A percentile compares a stretch with the other conserved stretches of the same genome.
These are phyloP conservation scores for Fraxinus velutina DNA, from an alignment of 305 asterid species.

Conservation along the genomic window DNA sequence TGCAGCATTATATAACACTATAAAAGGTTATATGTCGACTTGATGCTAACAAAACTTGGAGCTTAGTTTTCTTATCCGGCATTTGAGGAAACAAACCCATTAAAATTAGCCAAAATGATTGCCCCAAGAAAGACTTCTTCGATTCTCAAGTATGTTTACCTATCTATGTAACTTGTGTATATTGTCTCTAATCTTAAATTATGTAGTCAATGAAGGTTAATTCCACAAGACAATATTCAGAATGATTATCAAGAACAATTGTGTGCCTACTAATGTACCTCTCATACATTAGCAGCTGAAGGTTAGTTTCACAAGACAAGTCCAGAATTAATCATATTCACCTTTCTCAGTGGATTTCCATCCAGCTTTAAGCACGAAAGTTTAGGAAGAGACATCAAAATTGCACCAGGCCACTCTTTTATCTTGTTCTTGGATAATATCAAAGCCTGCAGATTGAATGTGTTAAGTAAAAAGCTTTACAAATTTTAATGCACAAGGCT, in stretches of 20 bases:
- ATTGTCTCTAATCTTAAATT: not conserved
- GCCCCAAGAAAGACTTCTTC: constrained; percentile 11
- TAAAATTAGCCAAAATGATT: not conserved
- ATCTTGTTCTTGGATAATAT: constrained; percentile 89
- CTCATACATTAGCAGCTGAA: not conserved
- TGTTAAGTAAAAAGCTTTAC: constrained; percentile 18
- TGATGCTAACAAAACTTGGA: constrained; percentile 10
- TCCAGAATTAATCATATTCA: constrained; percentile 26
- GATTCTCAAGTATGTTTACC: not conserved
- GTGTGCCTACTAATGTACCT: not conserved
- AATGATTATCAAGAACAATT: not conserved
- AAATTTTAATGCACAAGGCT: constrained; percentile 5
- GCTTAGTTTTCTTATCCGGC: constrained; percentile 7
- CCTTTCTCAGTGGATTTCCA: constrained; percentile 76
- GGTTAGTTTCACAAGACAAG: not conserved
- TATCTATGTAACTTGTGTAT: not conserved
- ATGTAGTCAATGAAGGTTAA: not conserved
- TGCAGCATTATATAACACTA: not conserved
- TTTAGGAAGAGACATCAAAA: constrained; percentile 64
- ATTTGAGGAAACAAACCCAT: constrained; percentile 14
- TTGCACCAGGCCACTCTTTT: constrained; percentile 75
- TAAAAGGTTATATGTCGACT: not conserved
- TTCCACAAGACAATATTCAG: not conserved
- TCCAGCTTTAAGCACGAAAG: constrained; percentile 89
- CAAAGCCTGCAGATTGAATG: constrained; percentile 50